Conservation (phyloP, 306 rosid species). For the Senna siamea region DNA sequence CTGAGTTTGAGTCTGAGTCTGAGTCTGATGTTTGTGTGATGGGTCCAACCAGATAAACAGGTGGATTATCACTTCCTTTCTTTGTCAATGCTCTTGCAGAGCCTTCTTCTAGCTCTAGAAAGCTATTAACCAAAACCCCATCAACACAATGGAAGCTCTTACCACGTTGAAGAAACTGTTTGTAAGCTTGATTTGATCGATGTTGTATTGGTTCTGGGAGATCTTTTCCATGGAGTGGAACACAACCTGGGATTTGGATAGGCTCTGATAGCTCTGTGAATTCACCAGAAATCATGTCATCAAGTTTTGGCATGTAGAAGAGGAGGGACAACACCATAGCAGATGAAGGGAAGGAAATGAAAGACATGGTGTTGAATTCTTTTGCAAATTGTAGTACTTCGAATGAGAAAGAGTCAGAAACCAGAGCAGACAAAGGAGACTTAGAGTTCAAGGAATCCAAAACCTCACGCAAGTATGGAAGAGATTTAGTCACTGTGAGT, state of each 20-base stretch:
- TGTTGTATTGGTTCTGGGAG: conserved; percentile 29
- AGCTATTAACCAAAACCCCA: conserved; percentile 42
- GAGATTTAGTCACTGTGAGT: not conserved
- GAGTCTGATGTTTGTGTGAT: not conserved
- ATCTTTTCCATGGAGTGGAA: conserved; percentile 39
- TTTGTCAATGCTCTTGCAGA: conserved; percentile 10
- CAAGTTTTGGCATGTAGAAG: conserved; percentile 16
- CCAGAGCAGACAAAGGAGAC: not conserved
- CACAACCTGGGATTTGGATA: conserved; percentile 41
- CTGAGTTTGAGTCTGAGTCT: too few relatives aligned
- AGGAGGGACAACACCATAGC: conserved; percentile 25
- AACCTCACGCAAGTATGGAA: not conserved
- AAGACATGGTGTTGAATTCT: conserved; percentile 23
- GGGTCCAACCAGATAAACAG: conserved; percentile 48
- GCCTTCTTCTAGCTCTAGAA: conserved; percentile 31
- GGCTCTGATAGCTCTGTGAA: conserved; percentile 26
- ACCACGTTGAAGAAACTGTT: conserved; percentile 10
- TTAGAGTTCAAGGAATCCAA: not conserved
- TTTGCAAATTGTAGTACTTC: conserved; percentile 5
- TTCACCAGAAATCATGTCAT: conserved; percentile 26
- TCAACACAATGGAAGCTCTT: conserved; percentile 18
- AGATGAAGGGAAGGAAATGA: conserved; percentile 25
- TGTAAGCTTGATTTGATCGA: conserved; percentile 35
- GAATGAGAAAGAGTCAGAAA: conserved; percentile 15
- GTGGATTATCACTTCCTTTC: conserved; percentile 1